Evolutionary conservation across 331 rosid species (phyloP).

Genomic region (Rhamnella rubrinervis): DNA sequence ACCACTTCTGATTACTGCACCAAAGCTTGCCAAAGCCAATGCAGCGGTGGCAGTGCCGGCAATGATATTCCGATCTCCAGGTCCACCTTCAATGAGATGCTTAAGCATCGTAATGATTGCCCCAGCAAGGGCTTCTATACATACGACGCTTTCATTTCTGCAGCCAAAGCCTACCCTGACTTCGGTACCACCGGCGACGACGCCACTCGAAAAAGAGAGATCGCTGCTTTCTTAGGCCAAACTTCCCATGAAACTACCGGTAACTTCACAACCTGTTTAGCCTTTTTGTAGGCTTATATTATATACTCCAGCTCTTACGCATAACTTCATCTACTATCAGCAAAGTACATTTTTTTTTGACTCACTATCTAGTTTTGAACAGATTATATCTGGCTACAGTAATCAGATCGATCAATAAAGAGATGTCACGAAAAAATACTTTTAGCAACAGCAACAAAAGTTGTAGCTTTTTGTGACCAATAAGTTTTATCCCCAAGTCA

Average conservation of each 20-base stretch:
- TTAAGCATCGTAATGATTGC: background rate
- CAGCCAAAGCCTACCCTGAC: background rate
- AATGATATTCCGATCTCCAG: background rate
- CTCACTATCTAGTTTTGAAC: no score
- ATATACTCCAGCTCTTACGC: background rate
- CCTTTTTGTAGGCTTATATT: background rate
- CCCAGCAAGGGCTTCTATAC: background rate
- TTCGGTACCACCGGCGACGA: slow-evolving; percentile 47
- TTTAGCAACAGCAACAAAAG: no score
- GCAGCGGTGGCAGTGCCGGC: slow-evolving; percentile 1
- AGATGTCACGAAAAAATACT: no score
- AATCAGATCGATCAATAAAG: no score
- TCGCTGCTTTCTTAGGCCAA: slow-evolving; percentile 65
- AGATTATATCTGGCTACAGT: no score
- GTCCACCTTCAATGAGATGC: background rate
- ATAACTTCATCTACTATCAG: no score
- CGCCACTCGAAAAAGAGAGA: slow-evolving; percentile 45
- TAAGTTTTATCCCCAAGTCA: no score
- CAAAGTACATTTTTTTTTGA: no score
- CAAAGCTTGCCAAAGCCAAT: slow-evolving; percentile 18
- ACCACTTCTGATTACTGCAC: slow-evolving; percentile 5
- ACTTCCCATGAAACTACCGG: slow-evolving; percentile 63
- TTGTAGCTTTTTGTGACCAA: no score
- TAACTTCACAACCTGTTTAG: background rate
- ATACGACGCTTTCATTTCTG: slow-evolving; percentile 44